phyloP scores from a whole-genome alignment of 805 yeast genomes.

The Metschnikowia lunata region DNA sequence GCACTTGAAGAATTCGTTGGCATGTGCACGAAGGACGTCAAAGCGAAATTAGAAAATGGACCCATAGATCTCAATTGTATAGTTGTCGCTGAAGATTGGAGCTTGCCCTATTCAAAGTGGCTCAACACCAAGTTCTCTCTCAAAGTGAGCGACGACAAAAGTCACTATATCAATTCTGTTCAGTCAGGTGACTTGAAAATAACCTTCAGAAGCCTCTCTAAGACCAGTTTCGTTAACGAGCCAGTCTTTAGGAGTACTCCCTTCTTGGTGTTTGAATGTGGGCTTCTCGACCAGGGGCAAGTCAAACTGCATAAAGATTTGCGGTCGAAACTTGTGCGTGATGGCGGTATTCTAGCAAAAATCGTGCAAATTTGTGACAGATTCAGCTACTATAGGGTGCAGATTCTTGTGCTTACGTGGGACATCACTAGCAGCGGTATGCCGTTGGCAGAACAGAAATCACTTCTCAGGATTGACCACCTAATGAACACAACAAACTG shows the following conservation, averaged over 20 bases:
- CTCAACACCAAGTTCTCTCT: constrained; percentile 42
- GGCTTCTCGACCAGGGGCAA: constrained; percentile 28
- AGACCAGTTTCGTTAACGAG: constrained; percentile 30
- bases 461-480: constrained; percentile 16
- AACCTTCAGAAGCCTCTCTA: constrained; percentile 40
- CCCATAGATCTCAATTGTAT: constrained; percentile 30
- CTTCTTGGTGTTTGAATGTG: constrained; percentile 51
- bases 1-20: constrained; percentile 33
- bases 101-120: constrained; percentile 45
- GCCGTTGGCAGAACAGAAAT: constrained; percentile 12
- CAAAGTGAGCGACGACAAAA: constrained; percentile 23
- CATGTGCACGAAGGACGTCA: constrained; percentile 25
- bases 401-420: constrained; percentile 43
- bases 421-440: constrained; percentile 23
- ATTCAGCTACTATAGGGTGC: constrained; percentile 35
- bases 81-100: constrained; percentile 49
- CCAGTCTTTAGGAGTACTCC: constrained; percentile 37
- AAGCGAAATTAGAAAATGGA: constrained; percentile 18
- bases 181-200: constrained; percentile 26
- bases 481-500: constrained; percentile 7
- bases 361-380: constrained; percentile 31
- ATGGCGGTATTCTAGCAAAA: constrained; percentile 31
- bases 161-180: constrained; percentile 25
- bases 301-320: constrained; percentile 13
- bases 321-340: constrained; percentile 34